phyloP scores from a whole-genome alignment of 371 early-diverging fungal species.

The Rhizomucor miehei region DNA sequence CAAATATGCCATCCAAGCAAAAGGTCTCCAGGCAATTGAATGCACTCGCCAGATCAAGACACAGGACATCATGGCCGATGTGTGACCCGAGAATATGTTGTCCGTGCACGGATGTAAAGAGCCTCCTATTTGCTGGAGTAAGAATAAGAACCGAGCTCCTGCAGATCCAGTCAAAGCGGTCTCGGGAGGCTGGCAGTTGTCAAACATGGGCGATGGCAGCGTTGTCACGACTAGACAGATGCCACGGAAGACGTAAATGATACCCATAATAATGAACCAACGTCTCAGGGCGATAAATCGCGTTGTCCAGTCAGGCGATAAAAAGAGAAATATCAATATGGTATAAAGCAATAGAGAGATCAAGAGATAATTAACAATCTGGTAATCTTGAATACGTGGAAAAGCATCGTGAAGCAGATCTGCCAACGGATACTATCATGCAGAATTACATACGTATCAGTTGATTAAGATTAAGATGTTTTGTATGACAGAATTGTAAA shows the following conservation, averaged over 20 bases:
- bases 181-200: slow-evolving; percentile 44
- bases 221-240: slow-evolving; percentile 68
- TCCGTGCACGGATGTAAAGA: slow-evolving; percentile 64
- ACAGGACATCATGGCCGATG: slow-evolving; percentile 56
- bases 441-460: no score
- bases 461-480: no score
- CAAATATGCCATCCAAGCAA: slow-evolving; percentile 48
- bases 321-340: slow-evolving; percentile 34
- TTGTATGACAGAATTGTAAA: no score
- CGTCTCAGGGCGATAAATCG: slow-evolving; percentile 59
- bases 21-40: slow-evolving; percentile 41
- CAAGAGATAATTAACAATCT: slow-evolving; percentile 48
- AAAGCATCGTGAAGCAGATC: slow-evolving; percentile 39
- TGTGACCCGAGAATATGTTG: slow-evolving; percentile 76
- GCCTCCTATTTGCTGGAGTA: slow-evolving; percentile 23
- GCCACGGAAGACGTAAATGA: slow-evolving; percentile 58
- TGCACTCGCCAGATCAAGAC: slow-evolving; percentile 67
- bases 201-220: slow-evolving; percentile 57
- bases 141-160: slow-evolving; percentile 25
- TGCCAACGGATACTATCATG: slow-evolving; percentile 22
- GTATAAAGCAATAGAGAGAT: slow-evolving; percentile 46
- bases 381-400: slow-evolving; percentile 24
- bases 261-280: slow-evolving; percentile 54
- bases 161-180: slow-evolving; percentile 21
- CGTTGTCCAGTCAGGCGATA: slow-evolving; percentile 50